A percentile compares a stretch with the other conserved stretches of the same genome.
These are phyloP conservation scores for Aspergillus clavatus DNA, from an alignment of 2,329 filamentous ascomycete species.

Conservation along the genomic window DNA sequence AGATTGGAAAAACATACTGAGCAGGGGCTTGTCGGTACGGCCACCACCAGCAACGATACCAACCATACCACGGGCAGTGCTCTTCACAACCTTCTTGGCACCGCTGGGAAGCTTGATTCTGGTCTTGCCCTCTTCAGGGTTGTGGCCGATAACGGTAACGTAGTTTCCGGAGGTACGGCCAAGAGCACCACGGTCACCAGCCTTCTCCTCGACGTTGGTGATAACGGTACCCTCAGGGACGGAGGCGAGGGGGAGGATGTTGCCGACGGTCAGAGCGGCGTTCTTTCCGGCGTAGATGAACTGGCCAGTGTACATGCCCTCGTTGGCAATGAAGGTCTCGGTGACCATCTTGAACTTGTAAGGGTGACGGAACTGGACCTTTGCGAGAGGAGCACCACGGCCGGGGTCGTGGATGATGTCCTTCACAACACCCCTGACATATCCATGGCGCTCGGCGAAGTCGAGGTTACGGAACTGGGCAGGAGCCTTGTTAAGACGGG, in stretches of 20 bases:
- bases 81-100: conserved; percentile 98
- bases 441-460: conserved; percentile 94
- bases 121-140: conserved; percentile 98
- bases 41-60: conserved; percentile 99
- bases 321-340: conserved; percentile 99
- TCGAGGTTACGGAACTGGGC: conserved; percentile 97
- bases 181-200: conserved; percentile 91
- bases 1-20: conserved; percentile 56
- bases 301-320: conserved; percentile 99
- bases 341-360: conserved; percentile 97
- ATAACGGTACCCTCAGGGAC: conserved; percentile 99
- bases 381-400: conserved; percentile 95
- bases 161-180: conserved; percentile 99
- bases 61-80: conserved; percentile 92
- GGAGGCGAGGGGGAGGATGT: conserved; percentile 88
- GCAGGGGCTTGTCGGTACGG: conserved; percentile 98
- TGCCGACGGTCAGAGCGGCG: conserved; percentile 92
- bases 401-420: conserved; percentile 99
- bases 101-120: conserved; percentile 98
- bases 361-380: conserved; percentile 93
- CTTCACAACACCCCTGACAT: conserved; percentile 95
- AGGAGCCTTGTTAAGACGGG: conserved; percentile 89
- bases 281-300: conserved; percentile 99
- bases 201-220: conserved; percentile 99
- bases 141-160: conserved; percentile 95